Evolutionary conservation across 1,284 basidiomycete genomes (phyloP).

Genomic region (Sporisorium iseilematis-ciliati): DNA sequence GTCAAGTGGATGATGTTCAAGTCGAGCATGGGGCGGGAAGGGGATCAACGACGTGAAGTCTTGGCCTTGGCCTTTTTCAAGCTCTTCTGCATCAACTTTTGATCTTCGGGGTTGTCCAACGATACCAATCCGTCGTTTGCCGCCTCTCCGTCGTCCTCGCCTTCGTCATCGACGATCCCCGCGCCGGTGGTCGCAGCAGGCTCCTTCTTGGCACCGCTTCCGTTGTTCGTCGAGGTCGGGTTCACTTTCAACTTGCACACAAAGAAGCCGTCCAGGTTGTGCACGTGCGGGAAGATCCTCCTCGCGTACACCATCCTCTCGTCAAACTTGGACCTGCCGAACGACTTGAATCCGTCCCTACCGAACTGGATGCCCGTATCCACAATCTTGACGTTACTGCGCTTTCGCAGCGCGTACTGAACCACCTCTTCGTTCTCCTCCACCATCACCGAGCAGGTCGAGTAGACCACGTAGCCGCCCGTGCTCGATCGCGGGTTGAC

Average conservation of each 20-base stretch:
- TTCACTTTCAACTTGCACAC: slow-evolving; percentile 95
- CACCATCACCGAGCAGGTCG: slow-evolving; percentile 96
- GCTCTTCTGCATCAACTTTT: slow-evolving; percentile 49
- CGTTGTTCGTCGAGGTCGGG: slow-evolving; percentile 41
- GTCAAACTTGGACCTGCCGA: slow-evolving; percentile 88
- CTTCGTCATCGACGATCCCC: slow-evolving; percentile 4
- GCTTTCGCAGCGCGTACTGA: slow-evolving; percentile 96
- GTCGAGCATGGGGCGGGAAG: no score
- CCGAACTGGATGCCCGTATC: slow-evolving; percentile 94
- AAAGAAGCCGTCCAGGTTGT: slow-evolving; percentile 94
- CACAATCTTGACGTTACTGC: slow-evolving; percentile 93
- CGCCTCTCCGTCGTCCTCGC: slow-evolving; percentile 1
- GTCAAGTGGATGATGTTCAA: not conserved
- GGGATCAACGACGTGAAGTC: slow-evolving; percentile 9
- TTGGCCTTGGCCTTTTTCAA: slow-evolving; percentile 38
- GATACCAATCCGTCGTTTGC: slow-evolving; percentile 21
- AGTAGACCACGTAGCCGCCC: slow-evolving; percentile 96
- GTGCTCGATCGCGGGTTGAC: slow-evolving; percentile 88
- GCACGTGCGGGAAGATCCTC: slow-evolving; percentile 69
- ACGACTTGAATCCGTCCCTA: slow-evolving; percentile 88
- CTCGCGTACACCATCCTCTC: slow-evolving; percentile 75
- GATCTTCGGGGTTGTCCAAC: slow-evolving; percentile 45
- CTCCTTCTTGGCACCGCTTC: not conserved
- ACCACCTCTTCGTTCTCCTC: slow-evolving; percentile 99
- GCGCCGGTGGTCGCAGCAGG: not conserved